phyloP scores from a whole-genome alignment of 768 basidiomycete genomes.

The Gyrodon lividus region DNA sequence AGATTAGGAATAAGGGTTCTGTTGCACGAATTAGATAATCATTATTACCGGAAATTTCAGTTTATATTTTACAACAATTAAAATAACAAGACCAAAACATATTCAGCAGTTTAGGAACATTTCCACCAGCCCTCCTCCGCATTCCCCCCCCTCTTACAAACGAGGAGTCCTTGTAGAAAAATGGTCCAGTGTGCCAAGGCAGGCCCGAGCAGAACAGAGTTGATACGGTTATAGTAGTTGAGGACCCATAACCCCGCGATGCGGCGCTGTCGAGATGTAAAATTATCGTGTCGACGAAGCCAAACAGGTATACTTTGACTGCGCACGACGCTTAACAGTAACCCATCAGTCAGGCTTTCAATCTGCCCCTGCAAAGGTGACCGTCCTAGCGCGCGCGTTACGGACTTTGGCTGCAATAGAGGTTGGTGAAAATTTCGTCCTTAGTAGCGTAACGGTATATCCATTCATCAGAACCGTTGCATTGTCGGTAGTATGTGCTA shows the following conservation, averaged over 20 bases:
- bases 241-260: neutral
- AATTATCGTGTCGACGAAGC: neutral
- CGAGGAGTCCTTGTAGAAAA: neutral
- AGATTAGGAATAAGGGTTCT: slow-evolving; percentile 12
- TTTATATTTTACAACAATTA: slow-evolving; percentile 3
- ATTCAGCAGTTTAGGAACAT: no score
- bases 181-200: neutral
- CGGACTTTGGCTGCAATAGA: slow-evolving; percentile 20
- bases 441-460: slow-evolving; percentile 32
- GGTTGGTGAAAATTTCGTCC: slow-evolving; percentile 29
- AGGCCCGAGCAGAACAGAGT: neutral
- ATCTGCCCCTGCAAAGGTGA: slow-evolving; percentile 1
- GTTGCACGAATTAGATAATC: slow-evolving; percentile 30
- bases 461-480: slow-evolving; percentile 18
- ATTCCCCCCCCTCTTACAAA: neutral
- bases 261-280: neutral
- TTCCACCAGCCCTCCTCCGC: no score
- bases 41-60: slow-evolving; percentile 2
- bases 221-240: neutral
- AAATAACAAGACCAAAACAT: slow-evolving; percentile 7
- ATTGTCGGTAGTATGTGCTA: slow-evolving; percentile 16
- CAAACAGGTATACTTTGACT: no score
- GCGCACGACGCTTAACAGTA: neutral
- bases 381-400: slow-evolving; percentile 2
- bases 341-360: neutral